A percentile compares a stretch with the other conserved stretches of the same genome.
Conservation (phyloP, 768 basidiomycete species). For the Phylloporus sp. region DNA sequence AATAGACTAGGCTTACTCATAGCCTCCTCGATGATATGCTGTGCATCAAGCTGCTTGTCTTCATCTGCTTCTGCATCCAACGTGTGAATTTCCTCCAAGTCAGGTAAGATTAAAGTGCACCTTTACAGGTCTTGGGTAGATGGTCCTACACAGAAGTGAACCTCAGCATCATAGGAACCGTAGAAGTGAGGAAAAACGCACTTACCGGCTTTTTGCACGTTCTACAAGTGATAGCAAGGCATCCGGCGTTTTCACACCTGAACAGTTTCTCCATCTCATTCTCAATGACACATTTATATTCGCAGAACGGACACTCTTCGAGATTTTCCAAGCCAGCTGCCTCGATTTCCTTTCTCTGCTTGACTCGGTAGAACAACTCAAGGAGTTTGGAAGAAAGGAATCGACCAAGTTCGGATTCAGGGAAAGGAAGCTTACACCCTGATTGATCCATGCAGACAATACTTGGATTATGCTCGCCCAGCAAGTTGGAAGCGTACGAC, state of each 20-base stretch:
- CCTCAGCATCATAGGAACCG: neutral
- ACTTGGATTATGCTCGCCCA: slow-evolving; percentile 57
- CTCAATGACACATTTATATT: slow-evolving; percentile 79
- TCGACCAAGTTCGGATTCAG: slow-evolving; percentile 61
- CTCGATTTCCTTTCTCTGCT: slow-evolving; percentile 74
- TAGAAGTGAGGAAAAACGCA: slow-evolving; percentile 2
- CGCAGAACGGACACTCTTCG: slow-evolving; percentile 90
- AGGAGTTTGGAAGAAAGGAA: slow-evolving; percentile 64
- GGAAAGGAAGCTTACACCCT: slow-evolving; percentile 64
- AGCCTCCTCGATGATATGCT: slow-evolving; percentile 84
- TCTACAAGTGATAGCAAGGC: slow-evolving; percentile 73
- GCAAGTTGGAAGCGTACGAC: slow-evolving; percentile 58
- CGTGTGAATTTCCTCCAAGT: neutral
- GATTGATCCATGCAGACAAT: slow-evolving; percentile 82
- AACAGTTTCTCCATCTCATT: slow-evolving; percentile 58
- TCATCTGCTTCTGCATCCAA: slow-evolving; percentile 57
- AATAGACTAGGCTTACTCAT: slow-evolving; percentile 58
- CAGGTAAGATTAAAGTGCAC: slow-evolving; percentile 30
- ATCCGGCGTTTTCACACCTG: slow-evolving; percentile 55
- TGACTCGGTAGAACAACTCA: slow-evolving; percentile 65
- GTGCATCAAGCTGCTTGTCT: slow-evolving; percentile 67
- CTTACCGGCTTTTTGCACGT: slow-evolving; percentile 68
- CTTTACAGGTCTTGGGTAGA: slow-evolving; percentile 75
- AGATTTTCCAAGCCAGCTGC: slow-evolving; percentile 72
- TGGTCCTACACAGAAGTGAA: slow-evolving; percentile 51